Evolutionary conservation across 2,329 filamentous ascomycete genomes (phyloP).

Genomic region (Taxawa tesnikishii): DNA sequence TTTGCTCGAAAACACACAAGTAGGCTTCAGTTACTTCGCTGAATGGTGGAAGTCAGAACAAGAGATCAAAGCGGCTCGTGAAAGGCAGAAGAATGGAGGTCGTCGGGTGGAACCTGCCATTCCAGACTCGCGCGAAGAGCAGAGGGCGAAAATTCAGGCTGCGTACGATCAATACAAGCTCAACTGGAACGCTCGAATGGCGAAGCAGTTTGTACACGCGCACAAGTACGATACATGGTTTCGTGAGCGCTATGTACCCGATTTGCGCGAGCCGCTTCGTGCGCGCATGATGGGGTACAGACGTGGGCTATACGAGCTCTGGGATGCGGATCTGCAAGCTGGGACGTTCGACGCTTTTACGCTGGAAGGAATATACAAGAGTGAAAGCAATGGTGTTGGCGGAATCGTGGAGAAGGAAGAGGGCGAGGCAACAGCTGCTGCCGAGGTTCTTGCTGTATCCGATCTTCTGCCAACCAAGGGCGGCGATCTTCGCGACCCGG

Average conservation of each 20-base stretch:
- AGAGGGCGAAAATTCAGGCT: slow-evolving; percentile 64
- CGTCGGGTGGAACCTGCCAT: slow-evolving; percentile 53
- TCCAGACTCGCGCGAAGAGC: slow-evolving; percentile 64
- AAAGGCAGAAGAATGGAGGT: slow-evolving; percentile 56
- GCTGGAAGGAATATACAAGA: slow-evolving; percentile 86
- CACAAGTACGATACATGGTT: slow-evolving; percentile 98
- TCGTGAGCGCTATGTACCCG: slow-evolving; percentile 81
- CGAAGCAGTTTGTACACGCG: slow-evolving; percentile 75
- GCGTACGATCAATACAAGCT: slow-evolving; percentile 53
- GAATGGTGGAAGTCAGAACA: slow-evolving; percentile 81
- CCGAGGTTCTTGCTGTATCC: slow-evolving; percentile 84
- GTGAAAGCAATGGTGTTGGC: slow-evolving; percentile 75
- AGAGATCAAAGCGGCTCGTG: slow-evolving; percentile 70
- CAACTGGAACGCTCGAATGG: slow-evolving; percentile 46
- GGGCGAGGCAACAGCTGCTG: slow-evolving; percentile 80
- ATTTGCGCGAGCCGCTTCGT: slow-evolving; percentile 64
- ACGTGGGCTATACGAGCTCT: slow-evolving; percentile 66
- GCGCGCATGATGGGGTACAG: slow-evolving; percentile 69
- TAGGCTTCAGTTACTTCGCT: slow-evolving; percentile 74
- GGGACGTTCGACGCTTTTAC: slow-evolving; percentile 92
- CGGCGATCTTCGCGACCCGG: slow-evolving; percentile 81
- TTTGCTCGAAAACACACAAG: slow-evolving; percentile 61
- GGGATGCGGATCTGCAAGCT: slow-evolving; percentile 75
- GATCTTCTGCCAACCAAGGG: slow-evolving; percentile 76
- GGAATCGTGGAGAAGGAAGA: slow-evolving; percentile 88